Evolutionary conservation across 2,329 filamentous ascomycete genomes (phyloP), one percentile per base, ranked within the genome.

Genomic region (Mycosphaerella sp.): DNA sequence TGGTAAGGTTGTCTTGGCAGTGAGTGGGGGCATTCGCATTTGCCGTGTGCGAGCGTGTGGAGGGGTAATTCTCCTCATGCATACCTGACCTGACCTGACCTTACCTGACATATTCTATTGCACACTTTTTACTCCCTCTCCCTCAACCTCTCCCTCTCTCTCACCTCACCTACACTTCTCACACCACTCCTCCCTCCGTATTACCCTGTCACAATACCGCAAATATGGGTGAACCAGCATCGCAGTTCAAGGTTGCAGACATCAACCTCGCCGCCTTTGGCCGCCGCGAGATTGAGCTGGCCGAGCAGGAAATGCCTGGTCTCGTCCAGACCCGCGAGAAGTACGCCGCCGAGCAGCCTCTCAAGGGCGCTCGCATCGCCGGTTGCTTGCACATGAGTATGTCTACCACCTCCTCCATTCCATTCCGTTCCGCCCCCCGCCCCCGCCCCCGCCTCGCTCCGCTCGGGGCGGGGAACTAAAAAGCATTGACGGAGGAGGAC

Each of bases 181-280:
- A 34, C 30, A 34, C 4, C 21, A 37, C 16, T 36, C 41, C 36
- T 52, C 49, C 49, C 44, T 32, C 25, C 34, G 54, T 49, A 48
- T 45, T 35, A 49, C 42, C 49, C 43, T 30, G 49, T 7, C 37
- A 52, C 41, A 41, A n/a, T 13, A 54, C 66, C 66, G 60, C 61
- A 69, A 78, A 60, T 58, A 82, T 82, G 80, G 72, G 68, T 80
- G 87, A 87, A 68, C 89, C 89, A 76, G 89, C 89, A 71, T 77
- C 85, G 75, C 91, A 87, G 77, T 94, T 89, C 86, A 95, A 96
- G 87, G 91, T 98, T 78, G 89, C 91, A 70, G 93, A 97, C 82
- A 87, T 97, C 73, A 79, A 86, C 72, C 85, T 97, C 72, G 91
- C 93, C 71, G 93, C 93, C 75, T 97, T 98, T 71, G 93, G 93